Percentiles rank a stretch among this genome's conserved stretches.
These are phyloP conservation scores for Pseudotsuga menziesii DNA, from an alignment of 75 land plant species.

Conservation along the genomic window DNA sequence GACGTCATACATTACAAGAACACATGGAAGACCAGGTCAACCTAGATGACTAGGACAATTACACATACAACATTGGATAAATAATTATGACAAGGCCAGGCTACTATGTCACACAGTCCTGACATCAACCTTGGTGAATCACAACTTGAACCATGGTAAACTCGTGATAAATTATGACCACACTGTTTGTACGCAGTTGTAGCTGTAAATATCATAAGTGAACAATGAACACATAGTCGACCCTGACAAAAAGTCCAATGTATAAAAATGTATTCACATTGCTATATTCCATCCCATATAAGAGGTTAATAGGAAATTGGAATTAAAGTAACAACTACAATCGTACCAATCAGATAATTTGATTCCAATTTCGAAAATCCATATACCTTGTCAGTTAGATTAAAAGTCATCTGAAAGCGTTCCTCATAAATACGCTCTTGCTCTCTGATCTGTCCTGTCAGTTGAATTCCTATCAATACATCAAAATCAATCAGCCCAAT, in stretches of 20 bases:
- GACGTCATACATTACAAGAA: too few relatives aligned
- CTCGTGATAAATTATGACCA: background rate
- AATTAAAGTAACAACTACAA: background rate
- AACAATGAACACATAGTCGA: background rate
- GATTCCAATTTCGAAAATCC: background rate
- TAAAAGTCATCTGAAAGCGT: conserved; percentile 52
- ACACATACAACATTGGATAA: background rate
- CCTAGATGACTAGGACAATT: too few relatives aligned
- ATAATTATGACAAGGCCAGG: conserved; percentile 1
- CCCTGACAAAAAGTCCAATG: too few relatives aligned
- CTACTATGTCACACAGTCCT: background rate
- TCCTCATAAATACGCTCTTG: conserved; percentile 68
- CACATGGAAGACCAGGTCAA: too few relatives aligned
- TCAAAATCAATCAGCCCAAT: background rate
- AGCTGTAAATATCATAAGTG: background rate
- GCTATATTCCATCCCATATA: background rate
- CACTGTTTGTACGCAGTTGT: background rate
- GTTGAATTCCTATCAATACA: conserved; percentile 39
- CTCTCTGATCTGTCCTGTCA: conserved; percentile 39
- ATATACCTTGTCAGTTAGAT: conserved; percentile 59
- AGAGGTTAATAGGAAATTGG: background rate
- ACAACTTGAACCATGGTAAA: background rate
- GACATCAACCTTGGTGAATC: background rate
- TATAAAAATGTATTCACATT: background rate
- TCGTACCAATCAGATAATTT: background rate